Conservation (phyloP, 2,329 filamentous ascomycete genomes). For the Endoconidiophora polonica region DNA sequence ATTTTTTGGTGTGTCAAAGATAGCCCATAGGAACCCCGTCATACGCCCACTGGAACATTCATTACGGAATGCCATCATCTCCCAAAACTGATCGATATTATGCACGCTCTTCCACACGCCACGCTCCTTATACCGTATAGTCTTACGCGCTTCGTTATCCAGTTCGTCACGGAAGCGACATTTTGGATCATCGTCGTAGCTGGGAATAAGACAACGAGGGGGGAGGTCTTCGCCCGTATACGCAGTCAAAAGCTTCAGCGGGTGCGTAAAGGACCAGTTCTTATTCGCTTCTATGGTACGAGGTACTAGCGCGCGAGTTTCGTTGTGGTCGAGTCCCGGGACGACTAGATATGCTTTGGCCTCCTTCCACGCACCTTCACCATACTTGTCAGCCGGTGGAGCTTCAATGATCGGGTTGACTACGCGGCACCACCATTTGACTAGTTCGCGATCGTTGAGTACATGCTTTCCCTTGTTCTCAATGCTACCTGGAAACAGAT, state of each 20-base stretch:
- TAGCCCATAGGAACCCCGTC: conserved; percentile 89
- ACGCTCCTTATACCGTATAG: conserved; percentile 33
- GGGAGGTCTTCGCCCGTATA: conserved; percentile 49
- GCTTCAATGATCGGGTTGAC: conserved; percentile 55
- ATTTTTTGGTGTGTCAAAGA: conserved; percentile 44
- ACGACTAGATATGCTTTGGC: conserved; percentile 72
- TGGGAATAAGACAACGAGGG: conserved; percentile 69
- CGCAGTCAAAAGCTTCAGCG: conserved; percentile 48
- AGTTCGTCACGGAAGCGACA: conserved; percentile 75
- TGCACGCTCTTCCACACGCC: conserved; percentile 72
- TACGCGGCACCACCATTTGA: conserved; percentile 91
- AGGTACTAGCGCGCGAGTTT: conserved; percentile 67
- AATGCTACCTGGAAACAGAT: conserved; percentile 83
- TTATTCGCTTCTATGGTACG: conserved; percentile 26
- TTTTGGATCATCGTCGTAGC: conserved; percentile 91
- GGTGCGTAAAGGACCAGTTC: conserved; percentile 53
- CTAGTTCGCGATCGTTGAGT: conserved; percentile 71
- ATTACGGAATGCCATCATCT: conserved; percentile 92
- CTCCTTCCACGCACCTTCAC: conserved; percentile 23
- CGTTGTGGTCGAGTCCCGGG: conserved; percentile 68
- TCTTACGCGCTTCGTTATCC: conserved; percentile 60
- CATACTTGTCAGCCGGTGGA: conserved; percentile 19
- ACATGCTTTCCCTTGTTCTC: conserved; percentile 79
- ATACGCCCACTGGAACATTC: conserved; percentile 86
- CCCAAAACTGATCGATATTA: conserved; percentile 88